Evolutionary conservation across 2,329 filamentous ascomycete species (phyloP).

Genomic region (Cercospora janseana): DNA sequence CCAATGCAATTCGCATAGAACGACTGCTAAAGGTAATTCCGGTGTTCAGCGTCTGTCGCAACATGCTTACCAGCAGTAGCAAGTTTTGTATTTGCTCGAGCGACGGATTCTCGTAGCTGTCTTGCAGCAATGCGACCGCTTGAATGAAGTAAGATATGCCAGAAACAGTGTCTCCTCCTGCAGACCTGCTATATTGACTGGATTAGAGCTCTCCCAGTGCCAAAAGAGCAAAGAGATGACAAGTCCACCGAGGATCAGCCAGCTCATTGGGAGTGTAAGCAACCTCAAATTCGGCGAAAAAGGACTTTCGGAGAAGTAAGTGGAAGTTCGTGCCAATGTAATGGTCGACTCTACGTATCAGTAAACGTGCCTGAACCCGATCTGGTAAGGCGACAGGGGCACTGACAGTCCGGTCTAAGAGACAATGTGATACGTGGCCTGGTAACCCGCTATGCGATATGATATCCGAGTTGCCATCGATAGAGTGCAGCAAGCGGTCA

Average conservation of each 20-base stretch:
- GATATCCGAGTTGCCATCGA: conserved; percentile 17
- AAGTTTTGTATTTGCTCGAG: conserved; percentile 49
- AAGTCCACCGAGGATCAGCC: conserved; percentile 38
- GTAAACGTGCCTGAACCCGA: conserved; percentile 28
- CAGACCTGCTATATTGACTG: conserved; percentile 38
- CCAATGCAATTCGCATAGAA: conserved; percentile 50
- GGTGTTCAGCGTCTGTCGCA: too few species aligned
- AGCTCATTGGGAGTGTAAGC: conserved; percentile 39
- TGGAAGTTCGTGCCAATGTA: conserved; percentile 45
- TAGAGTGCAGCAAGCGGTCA: conserved; percentile 29
- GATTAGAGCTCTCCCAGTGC: conserved; percentile 51
- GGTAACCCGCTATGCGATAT: conserved; percentile 24
- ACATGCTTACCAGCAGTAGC: conserved; percentile 45
- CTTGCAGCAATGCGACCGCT: conserved; percentile 42
- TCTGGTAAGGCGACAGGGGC: conserved; percentile 27
- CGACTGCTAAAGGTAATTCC: conserved; percentile 35
- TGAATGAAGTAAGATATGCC: conserved; percentile 47
- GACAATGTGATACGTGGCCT: conserved; percentile 23
- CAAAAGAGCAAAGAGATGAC: conserved; percentile 49
- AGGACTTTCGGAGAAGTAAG: conserved; percentile 43
- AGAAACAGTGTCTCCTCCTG: conserved; percentile 38
- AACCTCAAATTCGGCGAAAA: conserved; percentile 43
- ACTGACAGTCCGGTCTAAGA: conserved; percentile 21
- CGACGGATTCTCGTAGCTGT: conserved; percentile 45
- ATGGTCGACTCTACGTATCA: conserved; percentile 29